Evolutionary conservation across 164 flowering plant genomes (phyloP), one percentile per base, ranked within the genome.

Genomic region (Annona squamosa): DNA sequence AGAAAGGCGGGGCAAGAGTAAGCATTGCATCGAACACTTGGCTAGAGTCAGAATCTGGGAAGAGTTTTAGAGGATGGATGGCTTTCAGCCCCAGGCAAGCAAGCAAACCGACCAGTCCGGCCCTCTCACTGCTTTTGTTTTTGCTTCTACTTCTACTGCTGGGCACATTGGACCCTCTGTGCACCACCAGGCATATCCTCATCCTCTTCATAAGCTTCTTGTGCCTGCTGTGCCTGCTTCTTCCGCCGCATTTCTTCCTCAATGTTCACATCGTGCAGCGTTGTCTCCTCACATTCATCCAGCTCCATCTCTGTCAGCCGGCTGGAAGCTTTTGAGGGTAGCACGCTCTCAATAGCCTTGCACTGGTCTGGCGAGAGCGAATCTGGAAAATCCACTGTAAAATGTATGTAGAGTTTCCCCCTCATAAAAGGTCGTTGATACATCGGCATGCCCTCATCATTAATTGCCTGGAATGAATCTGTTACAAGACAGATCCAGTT

Each of bases 241-340:
- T 86, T 93, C 86, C 97, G 84, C 77, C 92, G 72, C 94, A 85
- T 87, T 83, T 93, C 98, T 72, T 93, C 98, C 68, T 91, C 95
- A 3, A 90, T 89, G 87, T 91, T 91, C 42, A 93, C 97, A 73
- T 93, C 94, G 72, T 91, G 89, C 47, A 93, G 72, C 0, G 95
- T 91, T 0, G 97, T 93, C 84, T 93, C 98, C 80, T 93, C 98
- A 42, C 98, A 93, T 77, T 93, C 95, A n/a, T 91, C 98, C 45
- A 93, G 64, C 83, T 91, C 94, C 92, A 85, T 90, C 80, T 91
- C 98, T 0, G 87, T 80, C 46, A 89, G 19, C 81, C 82, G 81
- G 13, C 75, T 67, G 5, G 82, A 73, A 0, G 90, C 73, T 79
- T 77, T 88, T 1, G 86, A 77, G 1, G 97, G 93, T 46, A 93